Evolutionary conservation across 805 yeast genomes (phyloP), one percentile per base, ranked within the genome.

Genomic region (Candida wancherniae): DNA sequence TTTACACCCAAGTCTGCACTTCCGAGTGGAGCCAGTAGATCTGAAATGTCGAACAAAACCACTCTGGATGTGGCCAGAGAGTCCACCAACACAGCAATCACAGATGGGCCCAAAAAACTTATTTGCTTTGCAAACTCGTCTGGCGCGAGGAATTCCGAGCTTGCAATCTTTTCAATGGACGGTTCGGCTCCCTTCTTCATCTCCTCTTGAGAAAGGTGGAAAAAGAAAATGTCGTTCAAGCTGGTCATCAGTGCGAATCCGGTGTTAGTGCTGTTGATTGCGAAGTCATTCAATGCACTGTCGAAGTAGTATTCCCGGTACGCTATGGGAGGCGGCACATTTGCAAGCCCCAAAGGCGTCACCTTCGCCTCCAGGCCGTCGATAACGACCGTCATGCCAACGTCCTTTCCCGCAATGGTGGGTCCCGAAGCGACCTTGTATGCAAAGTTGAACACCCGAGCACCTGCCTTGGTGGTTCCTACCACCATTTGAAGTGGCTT

Each of bases 291-390:
- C 6, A 86, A 75, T 34, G 74, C 74, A 1, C 61, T 65, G 1
- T 36, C 41, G 9, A 77, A 60, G 7, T 69, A 73, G 29, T 85
- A 56, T 28, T 78, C 84, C 36, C 94, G 70, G 50, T 71, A 80
- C 15, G 84, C 71, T 51, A 85, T 76, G 24, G 99, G 99, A 1
- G 99, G 99, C 3, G 99, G 99, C 8, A 86, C 90, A 51, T 80
- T 86, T 2, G 95, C 95, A 18, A 79, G 52, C 1, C 82, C 70
- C 21, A 92, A 65, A 0, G 97, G 97, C 0, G 98, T 90, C 14
- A 87, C 59, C 43, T 77, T 74, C 9, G 80, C 73, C 9, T 70
- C 67, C 1, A 55, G 46, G 2, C 96, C 96, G 60, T 92, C 97
- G 20, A 81, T 66, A 0, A 90, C 96, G 13, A 83, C 60, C 7